These are phyloP conservation scores for Penicillium herquei DNA, from an alignment of 495 filamentous ascomycete species.

Conservation along the genomic window DNA sequence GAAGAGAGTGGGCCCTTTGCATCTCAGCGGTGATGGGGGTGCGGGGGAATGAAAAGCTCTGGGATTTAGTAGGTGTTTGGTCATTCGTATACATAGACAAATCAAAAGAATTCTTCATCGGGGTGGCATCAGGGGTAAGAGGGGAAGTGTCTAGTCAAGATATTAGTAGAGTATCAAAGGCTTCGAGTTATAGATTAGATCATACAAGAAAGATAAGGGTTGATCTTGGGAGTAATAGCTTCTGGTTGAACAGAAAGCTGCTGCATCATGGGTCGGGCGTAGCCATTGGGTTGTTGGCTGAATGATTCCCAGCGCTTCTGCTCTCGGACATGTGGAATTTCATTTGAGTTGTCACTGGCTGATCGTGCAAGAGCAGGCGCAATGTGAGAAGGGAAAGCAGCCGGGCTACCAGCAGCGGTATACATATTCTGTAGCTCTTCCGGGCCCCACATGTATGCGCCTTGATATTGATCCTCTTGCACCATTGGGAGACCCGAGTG, in stretches of 20 bases:
- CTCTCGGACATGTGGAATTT: constrained; percentile 6
- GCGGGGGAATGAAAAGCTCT: constrained; percentile 35
- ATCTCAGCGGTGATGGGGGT: constrained; percentile 38
- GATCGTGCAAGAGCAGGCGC: constrained; percentile 25
- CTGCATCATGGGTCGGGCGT: constrained; percentile 30
- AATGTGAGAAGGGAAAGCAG: constrained; percentile 12
- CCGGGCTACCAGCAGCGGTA: constrained; percentile 10
- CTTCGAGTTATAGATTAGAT: background rate
- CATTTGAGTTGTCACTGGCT: constrained; percentile 20
- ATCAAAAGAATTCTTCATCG: constrained; percentile 43
- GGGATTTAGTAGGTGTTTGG: constrained; percentile 33
- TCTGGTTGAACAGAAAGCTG: constrained; percentile 43
- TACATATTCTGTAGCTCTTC: constrained; percentile 38
- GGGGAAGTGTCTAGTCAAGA: constrained; percentile 40
- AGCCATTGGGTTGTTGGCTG: constrained; percentile 19
- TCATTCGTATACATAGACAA: constrained; percentile 36
- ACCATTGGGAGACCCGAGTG: constrained; percentile 2
- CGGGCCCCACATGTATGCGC: constrained; percentile 30
- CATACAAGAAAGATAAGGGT: constrained; percentile 49
- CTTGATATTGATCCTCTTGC: constrained; percentile 21
- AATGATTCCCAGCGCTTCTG: constrained; percentile 30
- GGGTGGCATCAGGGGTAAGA: constrained; percentile 49
- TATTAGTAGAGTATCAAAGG: constrained; percentile 10
- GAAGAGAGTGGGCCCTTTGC: constrained; percentile 48
- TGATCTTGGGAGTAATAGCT: constrained; percentile 33